Evolutionary conservation across 345 rosid genomes (phyloP), one percentile per base, ranked within the genome.

Genomic region (Murraya koenigii): DNA sequence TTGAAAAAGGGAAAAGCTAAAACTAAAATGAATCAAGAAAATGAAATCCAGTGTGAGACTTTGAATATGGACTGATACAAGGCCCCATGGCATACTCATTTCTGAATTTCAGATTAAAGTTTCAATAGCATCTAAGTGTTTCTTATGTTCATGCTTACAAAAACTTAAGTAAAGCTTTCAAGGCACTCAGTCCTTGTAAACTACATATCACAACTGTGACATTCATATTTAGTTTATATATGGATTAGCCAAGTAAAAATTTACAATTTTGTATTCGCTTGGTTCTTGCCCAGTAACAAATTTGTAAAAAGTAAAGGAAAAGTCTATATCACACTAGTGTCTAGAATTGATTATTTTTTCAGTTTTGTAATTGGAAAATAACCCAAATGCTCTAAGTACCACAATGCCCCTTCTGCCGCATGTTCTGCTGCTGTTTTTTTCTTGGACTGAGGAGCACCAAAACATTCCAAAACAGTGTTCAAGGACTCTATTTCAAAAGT

Each of bases 371-470:
- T 33, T 17, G 70, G 64, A 44, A 66, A 65, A 82, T 85, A 71
- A 71, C 89, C 92, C 60, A 69, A 56, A 38, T 81, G 86, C 49
- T 80, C 77, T 74, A 90, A 79, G 83, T 86, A 92, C 97, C 95
- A 92, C 44, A 90, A 69, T 3, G 89, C 93, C 47, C 88, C 95
- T 83, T 89, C 88, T 8, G 95, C 92, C 64, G 95, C 92, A 73
- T 86, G 86, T 76, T 89, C 90, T 60, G 92, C 91, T 66, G 91
- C 93, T 1, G 72, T 47, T 68, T 86, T 91, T 86, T 92, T 92
- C 36, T 39, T 84, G 10, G 70, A 7, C 10, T 55, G 84, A 58
- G 89, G 89, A 8, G 66, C 76, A 22, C 93, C 81, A 7, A 78
- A 86, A 82, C 92, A 84, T 79, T 90, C 92, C 79, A 92, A 38